Base-by-base conservation (phyloP, 1,139 yeast genomes). In the Saccharomyces hybrid region DNA sequence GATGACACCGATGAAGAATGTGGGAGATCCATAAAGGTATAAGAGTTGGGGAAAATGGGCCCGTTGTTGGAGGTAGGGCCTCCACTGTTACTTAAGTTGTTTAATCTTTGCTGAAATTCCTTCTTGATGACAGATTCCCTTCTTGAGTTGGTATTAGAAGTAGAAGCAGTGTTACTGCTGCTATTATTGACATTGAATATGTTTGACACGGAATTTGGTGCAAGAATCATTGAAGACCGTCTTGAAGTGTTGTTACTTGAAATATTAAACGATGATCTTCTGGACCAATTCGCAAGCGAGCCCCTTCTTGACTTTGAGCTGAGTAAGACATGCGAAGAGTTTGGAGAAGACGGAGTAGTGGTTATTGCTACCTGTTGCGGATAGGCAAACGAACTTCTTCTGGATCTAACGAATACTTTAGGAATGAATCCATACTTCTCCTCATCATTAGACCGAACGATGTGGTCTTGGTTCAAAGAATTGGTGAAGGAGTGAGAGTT, bases 391-490 rank as follows among this genome's bases (percentile, higher is more conserved):
- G 73, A 70, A 46, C 67, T 62, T 54, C 72, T 67, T 55, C 72
- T 65, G 23, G 70, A 62, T 51, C 64, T 64, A 13, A 70, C 70
- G 27, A 68, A 57, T 14, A 70, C 68, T 54, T 67, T 69, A 49
- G 72, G 73, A 31, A 68, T 62, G 31, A 67, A 68, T 23, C 70
- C 72, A 25, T 63, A 42, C 50, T 67, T 64, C 52, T 70, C 73
- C 49, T 67, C 70, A 31, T 62, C 68, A 25, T 51, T n/a, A 54
- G 53, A 8, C 25, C 41, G 44, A 9, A 19, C 23, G 5, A 19
- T 19, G 5, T 8, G 44, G 25, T 38, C 44, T 19, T 16, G 23
- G 25, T 46, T 50, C 31, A 56, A 52, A 42, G 66, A 62, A 52
- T 57, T 60, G 16, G 62, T 42, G 6, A 62, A 58, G 3, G 68